A percentile compares a stretch with the other conserved stretches of the same genome.
These are phyloP conservation scores for Isochrysis galbana DNA, from an alignment of 78 protist species.

Conservation along the genomic window DNA sequence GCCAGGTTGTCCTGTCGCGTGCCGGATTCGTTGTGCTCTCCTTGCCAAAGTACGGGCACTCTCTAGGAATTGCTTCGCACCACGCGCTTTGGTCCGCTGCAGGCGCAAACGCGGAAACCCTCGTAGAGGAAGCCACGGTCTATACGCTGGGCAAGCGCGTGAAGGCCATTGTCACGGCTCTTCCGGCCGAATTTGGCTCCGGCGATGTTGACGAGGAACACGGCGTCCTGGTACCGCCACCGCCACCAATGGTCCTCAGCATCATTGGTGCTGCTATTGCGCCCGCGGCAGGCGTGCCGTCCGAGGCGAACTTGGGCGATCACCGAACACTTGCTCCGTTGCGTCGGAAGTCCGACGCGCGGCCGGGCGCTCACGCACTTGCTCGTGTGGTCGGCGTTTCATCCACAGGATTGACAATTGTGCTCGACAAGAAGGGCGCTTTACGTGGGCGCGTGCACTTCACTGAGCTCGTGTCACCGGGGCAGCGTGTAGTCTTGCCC, in stretches of 20 bases:
- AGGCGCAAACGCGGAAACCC: not conserved
- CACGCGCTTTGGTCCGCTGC: not conserved
- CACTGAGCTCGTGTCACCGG: not conserved
- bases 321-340: too few relatives aligned
- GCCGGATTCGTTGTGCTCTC: not conserved
- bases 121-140: not conserved
- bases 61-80: not conserved
- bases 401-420: not conserved
- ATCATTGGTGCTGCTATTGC: not conserved
- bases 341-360: not conserved
- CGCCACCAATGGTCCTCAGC: not conserved
- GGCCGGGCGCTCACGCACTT: not conserved
- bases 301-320: not conserved
- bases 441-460: not conserved
- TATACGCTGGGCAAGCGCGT: not conserved
- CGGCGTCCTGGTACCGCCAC: too few relatives aligned
- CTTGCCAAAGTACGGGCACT: not conserved
- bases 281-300: not conserved
- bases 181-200: not conserved
- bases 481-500: not conserved
- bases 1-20: not conserved
- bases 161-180: not conserved
- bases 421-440: not conserved
- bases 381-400: not conserved
- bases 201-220: not conserved